A percentile compares a stretch with the other conserved stretches of the same genome.
These are phyloP conservation scores for Artemisia annua DNA, from an alignment of 129 eudicot species.

Conservation along the genomic window DNA sequence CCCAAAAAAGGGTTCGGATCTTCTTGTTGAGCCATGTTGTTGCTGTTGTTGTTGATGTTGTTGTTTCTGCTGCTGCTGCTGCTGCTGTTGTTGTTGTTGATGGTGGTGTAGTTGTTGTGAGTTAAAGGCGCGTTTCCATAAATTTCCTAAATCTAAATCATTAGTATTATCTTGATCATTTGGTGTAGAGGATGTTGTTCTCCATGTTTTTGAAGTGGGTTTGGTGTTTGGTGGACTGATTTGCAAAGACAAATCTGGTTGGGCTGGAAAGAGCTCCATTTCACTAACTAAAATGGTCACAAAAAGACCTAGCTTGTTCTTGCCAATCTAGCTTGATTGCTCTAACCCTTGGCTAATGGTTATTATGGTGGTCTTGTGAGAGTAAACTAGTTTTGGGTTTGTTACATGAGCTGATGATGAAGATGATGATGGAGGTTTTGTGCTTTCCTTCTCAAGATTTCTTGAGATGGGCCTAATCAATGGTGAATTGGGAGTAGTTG, in stretches of 20 bases:
- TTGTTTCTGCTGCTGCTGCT: constrained; percentile 3
- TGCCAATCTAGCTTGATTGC: constrained; percentile 20
- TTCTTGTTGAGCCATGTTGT: constrained; percentile 36
- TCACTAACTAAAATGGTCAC: constrained; percentile 21
- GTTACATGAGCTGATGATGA: constrained; percentile 20
- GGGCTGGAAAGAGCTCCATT: constrained; percentile 98
- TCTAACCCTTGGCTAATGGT: constrained; percentile 12
- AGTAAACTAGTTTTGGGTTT: constrained; percentile 14
- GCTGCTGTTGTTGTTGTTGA: constrained; percentile 10
- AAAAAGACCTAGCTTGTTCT: constrained; percentile 22
- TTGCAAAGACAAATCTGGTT: constrained; percentile 94
- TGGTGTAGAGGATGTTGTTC: constrained; percentile 36
- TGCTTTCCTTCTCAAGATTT: constrained; percentile 24
- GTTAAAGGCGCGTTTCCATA: constrained; percentile 76
- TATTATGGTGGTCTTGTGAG: constrained; percentile 25
- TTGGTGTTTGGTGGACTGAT: constrained; percentile 87
- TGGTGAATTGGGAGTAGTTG: constrained; percentile 46
- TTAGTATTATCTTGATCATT: constrained; percentile 38
- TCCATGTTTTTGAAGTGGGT: constrained; percentile 62
- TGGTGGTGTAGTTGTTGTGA: constrained; percentile 42
- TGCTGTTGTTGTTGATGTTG: constrained; percentile 17
- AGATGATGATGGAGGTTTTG: constrained; percentile 14
- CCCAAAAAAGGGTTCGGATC: constrained; percentile 34
- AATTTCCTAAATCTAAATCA: constrained; percentile 65
- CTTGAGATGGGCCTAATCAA: constrained; percentile 40